These are phyloP conservation scores for Mycena indigotica DNA, from an alignment of 768 basidiomycete species.

Conservation along the genomic window DNA sequence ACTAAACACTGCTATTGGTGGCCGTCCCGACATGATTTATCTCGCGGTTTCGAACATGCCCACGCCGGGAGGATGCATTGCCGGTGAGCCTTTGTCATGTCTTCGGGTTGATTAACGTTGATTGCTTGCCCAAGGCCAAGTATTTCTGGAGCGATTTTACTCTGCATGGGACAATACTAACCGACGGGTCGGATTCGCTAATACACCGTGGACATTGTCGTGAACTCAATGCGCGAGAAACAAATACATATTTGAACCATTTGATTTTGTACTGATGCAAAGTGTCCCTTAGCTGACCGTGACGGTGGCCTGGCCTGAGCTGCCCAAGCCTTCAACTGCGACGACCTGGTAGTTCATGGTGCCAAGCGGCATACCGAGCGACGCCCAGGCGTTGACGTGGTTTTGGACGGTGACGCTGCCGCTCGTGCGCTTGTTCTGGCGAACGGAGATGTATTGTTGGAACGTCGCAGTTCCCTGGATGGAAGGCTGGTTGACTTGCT, in stretches of 20 bases:
- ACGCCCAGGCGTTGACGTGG: constrained; percentile 18
- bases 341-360: constrained; percentile 15
- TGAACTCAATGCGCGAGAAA: too few species aligned
- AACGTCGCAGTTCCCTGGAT: constrained; percentile 20
- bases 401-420: constrained; percentile 13
- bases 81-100: too few species aligned
- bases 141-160: too few species aligned
- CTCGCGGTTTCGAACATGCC: too few species aligned
- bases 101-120: too few species aligned
- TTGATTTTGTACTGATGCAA: background rate
- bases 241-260: background rate
- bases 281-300: background rate
- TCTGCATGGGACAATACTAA: too few species aligned
- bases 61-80: too few species aligned
- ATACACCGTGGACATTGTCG: too few species aligned
- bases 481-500: constrained; percentile 19
- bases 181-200: too few species aligned
- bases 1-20: too few species aligned
- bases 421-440: constrained; percentile 14
- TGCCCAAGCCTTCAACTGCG: constrained; percentile 5
- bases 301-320: constrained; percentile 26
- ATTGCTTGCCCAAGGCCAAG: too few species aligned
- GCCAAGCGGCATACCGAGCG: constrained; percentile 15
- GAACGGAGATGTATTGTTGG: constrained; percentile 17
- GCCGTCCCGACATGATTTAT: too few species aligned